A percentile compares a stretch with the other conserved stretches of the same genome.
Conservation (phyloP, 768 basidiomycete genomes). For the Suillus paluster region DNA sequence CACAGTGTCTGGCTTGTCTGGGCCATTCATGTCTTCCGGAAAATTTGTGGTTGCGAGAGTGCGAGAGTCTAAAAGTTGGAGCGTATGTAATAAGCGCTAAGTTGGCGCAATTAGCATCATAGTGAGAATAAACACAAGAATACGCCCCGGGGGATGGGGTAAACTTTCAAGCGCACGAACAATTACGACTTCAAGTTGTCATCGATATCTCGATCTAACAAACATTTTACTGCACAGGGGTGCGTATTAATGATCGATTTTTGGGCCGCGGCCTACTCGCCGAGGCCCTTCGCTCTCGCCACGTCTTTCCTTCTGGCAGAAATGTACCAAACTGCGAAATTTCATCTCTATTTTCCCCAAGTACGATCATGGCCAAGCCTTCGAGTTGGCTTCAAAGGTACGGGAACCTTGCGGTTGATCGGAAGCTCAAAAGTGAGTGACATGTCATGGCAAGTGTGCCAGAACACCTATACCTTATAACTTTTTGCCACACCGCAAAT, state of each 20-base stretch:
- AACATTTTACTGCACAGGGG: not conserved
- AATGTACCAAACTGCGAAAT: conserved; percentile 3
- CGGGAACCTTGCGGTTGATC: conserved; percentile 2
- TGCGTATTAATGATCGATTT: not conserved
- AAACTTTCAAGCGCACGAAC: too few relatives aligned
- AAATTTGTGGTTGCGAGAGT: not conserved
- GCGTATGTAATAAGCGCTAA: too few relatives aligned
- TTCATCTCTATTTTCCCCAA: conserved; percentile 5
- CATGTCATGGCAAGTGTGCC: not conserved
- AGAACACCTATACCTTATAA: conserved; percentile 1
- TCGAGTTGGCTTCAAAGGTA: too few relatives aligned
- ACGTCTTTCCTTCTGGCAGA: conserved; percentile 8
- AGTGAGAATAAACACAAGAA: too few relatives aligned
- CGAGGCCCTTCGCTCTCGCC: conserved; percentile 2
- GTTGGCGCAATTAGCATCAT: too few relatives aligned
- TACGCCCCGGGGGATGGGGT: too few relatives aligned
- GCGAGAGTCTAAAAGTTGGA: too few relatives aligned
- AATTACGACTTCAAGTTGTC: not conserved
- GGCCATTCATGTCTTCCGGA: too few relatives aligned
- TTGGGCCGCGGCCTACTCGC: conserved; percentile 2
- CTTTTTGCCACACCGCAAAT: not conserved
- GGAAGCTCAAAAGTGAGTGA: conserved; percentile 6
- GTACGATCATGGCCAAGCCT: conserved; percentile 2
- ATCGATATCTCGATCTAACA: not conserved
- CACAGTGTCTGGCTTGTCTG: too few relatives aligned